These are phyloP conservation scores for Gossypium arboreum DNA, from an alignment of 345 rosid species.

Conservation along the genomic window DNA sequence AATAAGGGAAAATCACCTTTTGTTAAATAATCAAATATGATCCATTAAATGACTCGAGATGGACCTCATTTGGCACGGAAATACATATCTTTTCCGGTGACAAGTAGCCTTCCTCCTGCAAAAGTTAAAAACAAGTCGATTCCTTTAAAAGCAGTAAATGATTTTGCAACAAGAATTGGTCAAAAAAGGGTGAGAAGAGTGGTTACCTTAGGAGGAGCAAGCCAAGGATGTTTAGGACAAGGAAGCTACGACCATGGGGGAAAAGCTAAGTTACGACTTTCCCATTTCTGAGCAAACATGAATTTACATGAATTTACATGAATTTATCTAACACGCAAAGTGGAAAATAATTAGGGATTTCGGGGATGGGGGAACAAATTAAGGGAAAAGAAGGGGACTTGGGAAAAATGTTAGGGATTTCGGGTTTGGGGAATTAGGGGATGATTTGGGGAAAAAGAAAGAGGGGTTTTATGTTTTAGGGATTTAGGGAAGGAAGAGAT, in stretches of 20 bases:
- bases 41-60: background rate
- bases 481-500: no score
- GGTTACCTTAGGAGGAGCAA: slow-evolving; percentile 35
- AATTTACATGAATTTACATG: no score
- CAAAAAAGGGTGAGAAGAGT: slow-evolving; percentile 1
- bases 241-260: slow-evolving; percentile 68
- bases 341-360: no score
- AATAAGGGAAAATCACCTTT: background rate
- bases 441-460: no score
- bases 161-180: background rate
- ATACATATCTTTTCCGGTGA: slow-evolving; percentile 52
- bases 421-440: no score
- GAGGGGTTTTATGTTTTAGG: no score
- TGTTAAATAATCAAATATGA: background rate
- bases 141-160: background rate
- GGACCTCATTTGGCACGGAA: slow-evolving; percentile 40
- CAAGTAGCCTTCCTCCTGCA: slow-evolving; percentile 55
- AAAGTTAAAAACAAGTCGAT: background rate
- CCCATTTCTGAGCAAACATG: slow-evolving; percentile 53
- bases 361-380: no score
- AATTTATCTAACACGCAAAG: no score
- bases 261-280: slow-evolving; percentile 22
- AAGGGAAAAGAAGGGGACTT: no score
- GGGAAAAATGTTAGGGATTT: no score
- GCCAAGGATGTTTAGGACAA: slow-evolving; percentile 30